Evolutionary conservation across 2,329 filamentous ascomycete genomes (phyloP).

Genomic region (Beauveria pseudobassiana): DNA sequence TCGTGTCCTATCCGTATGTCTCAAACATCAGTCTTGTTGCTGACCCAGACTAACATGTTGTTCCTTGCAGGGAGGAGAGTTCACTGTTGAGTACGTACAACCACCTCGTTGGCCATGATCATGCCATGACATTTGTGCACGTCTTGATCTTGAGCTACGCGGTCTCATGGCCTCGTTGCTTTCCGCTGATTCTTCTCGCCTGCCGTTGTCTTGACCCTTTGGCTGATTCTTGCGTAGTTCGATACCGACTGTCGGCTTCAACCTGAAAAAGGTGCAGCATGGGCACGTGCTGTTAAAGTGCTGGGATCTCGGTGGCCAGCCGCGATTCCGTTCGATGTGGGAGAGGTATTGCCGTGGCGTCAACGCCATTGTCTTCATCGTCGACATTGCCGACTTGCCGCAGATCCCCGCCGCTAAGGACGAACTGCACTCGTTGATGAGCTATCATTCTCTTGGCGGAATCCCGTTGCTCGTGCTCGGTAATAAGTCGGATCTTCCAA

Average conservation of each 20-base stretch:
- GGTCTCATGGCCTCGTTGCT: background rate
- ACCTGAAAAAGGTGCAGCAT: constrained; percentile 96
- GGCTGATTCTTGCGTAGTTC: constrained; percentile 58
- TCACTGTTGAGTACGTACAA: constrained; percentile 84
- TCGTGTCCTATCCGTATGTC: constrained; percentile 84
- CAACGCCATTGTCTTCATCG: constrained; percentile 97
- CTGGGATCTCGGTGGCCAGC: constrained; percentile 97
- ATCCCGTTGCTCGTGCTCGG: constrained; percentile 92
- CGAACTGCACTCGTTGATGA: constrained; percentile 83
- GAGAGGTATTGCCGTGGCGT: constrained; percentile 96
- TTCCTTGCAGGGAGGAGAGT: constrained; percentile 75
- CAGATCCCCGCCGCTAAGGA: constrained; percentile 80
- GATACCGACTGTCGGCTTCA: constrained; percentile 97
- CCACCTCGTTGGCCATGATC: background rate
- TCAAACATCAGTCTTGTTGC: constrained; percentile 8
- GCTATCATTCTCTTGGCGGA: constrained; percentile 73
- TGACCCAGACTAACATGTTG: constrained; percentile 14
- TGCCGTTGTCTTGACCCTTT: constrained; percentile 17
- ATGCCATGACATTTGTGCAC: background rate
- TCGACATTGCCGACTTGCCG: constrained; percentile 83
- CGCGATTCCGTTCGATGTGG: constrained; percentile 97
- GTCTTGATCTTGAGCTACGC: background rate
- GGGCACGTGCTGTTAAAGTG: constrained; percentile 98
- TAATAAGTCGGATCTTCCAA: constrained; percentile 93
- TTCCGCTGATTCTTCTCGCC: background rate